Base-by-base conservation (phyloP, 164 flowering plant species). In the Hamamelis virginiana region DNA sequence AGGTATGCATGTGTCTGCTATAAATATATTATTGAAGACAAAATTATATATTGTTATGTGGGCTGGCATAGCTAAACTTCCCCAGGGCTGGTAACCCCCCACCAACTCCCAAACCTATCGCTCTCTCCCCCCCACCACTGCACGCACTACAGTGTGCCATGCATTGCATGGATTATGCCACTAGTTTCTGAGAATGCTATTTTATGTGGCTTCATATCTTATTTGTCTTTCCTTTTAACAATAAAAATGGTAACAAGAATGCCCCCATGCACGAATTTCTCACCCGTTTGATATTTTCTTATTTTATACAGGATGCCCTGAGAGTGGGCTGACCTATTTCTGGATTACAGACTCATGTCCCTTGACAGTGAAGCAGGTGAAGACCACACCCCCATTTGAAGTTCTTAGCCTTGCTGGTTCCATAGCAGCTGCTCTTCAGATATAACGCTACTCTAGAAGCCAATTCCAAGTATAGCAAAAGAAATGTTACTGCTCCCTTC, bases 291-390 rank as follows among this genome's bases (percentile, higher is more conserved):
- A 33, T 33, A 14, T 9, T 56, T 41, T 46, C 25, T 27, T 64
- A 10, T 56, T 50, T 52, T 65, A 18, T 60, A 48, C 87, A 94
- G 97, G 91, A 53, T 61, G 78, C 51, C 94, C 97, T 23, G 92
- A 72, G 62, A 75, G 72, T 58, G 97, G 91, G 26, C 69, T 95
- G 72, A 74, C 87, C n/a, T 82, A 91, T 82, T 93, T 93, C 75
- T 96, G 99, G 99, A 90, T 96, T 33, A 93, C 98, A 38, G 99
- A 93, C 33, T 96, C 99, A 4, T 96, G 98, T 75, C 97, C 98
- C 1, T 44, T 74, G 75, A 91, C 98, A 4, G 97, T 91, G 73
- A 85, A 81, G 72, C 83, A 83, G 62, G 95, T 96, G 72, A 82
- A 74, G 69, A 79, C 79, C 77, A 87, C 57, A 77, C 77, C 75